phyloP scores from a whole-genome alignment of 305 asterid species.

The Striga hermonthica region DNA sequence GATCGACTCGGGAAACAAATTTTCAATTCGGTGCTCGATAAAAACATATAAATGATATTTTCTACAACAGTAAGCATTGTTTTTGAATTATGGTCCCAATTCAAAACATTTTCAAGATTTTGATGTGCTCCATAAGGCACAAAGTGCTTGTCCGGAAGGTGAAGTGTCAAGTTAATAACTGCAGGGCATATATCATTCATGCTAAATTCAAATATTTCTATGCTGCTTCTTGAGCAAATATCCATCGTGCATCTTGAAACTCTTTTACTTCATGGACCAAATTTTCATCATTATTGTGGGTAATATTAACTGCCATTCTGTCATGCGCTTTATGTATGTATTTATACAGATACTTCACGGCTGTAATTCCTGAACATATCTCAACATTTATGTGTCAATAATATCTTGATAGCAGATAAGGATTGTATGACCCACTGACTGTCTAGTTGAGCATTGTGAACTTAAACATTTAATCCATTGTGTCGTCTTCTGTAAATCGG shows the following conservation, averaged over 20 bases:
- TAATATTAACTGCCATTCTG: background rate
- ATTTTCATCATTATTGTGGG: background rate
- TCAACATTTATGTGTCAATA: background rate
- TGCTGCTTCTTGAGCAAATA: background rate
- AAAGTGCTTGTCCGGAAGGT: background rate
- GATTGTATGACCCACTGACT: background rate
- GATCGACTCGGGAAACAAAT: too few relatives aligned
- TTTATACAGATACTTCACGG: background rate
- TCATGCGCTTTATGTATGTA: background rate
- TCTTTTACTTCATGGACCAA: background rate
- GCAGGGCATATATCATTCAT: background rate
- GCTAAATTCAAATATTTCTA: background rate
- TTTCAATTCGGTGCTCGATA: too few relatives aligned
- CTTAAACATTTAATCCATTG: too few relatives aligned
- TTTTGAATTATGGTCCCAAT: background rate
- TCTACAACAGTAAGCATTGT: background rate
- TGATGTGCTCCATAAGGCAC: background rate
- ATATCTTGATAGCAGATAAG: background rate
- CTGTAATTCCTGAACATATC: too few relatives aligned
- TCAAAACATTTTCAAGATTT: background rate
- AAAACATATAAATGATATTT: background rate
- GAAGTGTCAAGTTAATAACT: background rate
- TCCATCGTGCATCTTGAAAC: background rate
- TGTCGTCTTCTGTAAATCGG: too few relatives aligned
- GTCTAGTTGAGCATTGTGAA: background rate